These are phyloP conservation scores for Flaveria floridana DNA, from an alignment of 140 eudicot genomes.

Conservation along the genomic window DNA sequence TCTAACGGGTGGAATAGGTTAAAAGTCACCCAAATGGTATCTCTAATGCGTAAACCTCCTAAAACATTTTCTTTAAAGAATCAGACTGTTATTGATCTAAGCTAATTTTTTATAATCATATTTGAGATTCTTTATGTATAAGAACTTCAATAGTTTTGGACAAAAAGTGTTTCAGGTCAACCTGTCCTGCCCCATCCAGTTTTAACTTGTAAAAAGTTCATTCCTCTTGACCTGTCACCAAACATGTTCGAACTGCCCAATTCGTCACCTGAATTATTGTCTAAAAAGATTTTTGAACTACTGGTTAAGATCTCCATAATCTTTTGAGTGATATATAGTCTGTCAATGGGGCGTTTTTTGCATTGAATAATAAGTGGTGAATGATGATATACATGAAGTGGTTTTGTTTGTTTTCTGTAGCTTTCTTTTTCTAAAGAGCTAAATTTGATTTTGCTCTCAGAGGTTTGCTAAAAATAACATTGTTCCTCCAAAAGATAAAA, in stretches of 20 bases:
- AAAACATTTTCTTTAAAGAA: not conserved
- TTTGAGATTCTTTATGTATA: not conserved
- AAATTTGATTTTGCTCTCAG: no score
- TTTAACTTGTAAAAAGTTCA: slow-evolving; percentile 4
- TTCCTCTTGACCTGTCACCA: slow-evolving; percentile 1
- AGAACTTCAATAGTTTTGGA: not conserved
- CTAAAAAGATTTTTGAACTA: not conserved
- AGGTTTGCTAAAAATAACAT: no score
- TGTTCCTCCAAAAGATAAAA: no score
- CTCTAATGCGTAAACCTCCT: slow-evolving; percentile 11
- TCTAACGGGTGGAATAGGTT: not conserved
- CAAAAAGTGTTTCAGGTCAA: slow-evolving; percentile 10
- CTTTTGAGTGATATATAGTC: not conserved
- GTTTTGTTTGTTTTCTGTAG: slow-evolving; percentile 3
- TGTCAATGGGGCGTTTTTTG: not conserved
- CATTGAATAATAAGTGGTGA: not conserved
- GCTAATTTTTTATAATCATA: not conserved
- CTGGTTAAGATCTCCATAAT: not conserved
- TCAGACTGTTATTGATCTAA: not conserved
- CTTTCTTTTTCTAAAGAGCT: no score
- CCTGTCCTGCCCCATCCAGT: not conserved
- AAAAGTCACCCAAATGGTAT: not conserved
- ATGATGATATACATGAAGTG: not conserved
- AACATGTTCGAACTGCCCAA: not conserved
- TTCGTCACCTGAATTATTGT: not conserved